Conservation (phyloP, 1,284 basidiomycete genomes). For the Malassezia equina region DNA sequence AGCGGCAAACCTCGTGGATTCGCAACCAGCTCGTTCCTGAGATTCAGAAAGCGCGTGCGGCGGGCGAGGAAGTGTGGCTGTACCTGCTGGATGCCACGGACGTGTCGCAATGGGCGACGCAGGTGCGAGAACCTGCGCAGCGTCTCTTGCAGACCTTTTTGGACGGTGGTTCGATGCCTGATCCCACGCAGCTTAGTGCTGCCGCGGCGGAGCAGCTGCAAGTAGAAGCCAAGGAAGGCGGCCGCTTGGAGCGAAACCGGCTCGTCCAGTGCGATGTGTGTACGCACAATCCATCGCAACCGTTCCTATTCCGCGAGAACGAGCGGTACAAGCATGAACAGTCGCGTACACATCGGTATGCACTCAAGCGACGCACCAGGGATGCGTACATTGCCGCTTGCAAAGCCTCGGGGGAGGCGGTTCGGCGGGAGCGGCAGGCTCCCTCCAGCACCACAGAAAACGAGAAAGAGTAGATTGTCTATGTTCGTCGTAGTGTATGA, state of each 20-base stretch:
- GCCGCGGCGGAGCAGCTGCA: slow-evolving; percentile 53
- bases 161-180: slow-evolving; percentile 53
- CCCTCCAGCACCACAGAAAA: background rate
- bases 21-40: slow-evolving; percentile 77
- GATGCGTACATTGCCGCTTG: slow-evolving; percentile 10
- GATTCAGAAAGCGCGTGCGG: slow-evolving; percentile 44
- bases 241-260: slow-evolving; percentile 21
- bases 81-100: slow-evolving; percentile 63
- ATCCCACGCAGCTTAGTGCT: slow-evolving; percentile 57
- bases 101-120: slow-evolving; percentile 54
- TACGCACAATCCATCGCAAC: slow-evolving; percentile 57
- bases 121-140: slow-evolving; percentile 36
- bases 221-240: slow-evolving; percentile 11
- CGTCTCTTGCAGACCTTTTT: slow-evolving; percentile 55
- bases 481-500: no score
- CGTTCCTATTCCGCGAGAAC: slow-evolving; percentile 65
- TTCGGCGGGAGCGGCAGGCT: background rate
- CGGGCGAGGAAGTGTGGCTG: slow-evolving; percentile 44
- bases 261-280: slow-evolving; percentile 58
- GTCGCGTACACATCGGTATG: slow-evolving; percentile 16
- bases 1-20: slow-evolving; percentile 84
- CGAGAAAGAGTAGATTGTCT: background rate
- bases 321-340: slow-evolving; percentile 55
- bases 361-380: slow-evolving; percentile 13
- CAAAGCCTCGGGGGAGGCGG: background rate